Conservation (phyloP, 2,329 filamentous ascomycete genomes). For the Cytospora leucostoma region DNA sequence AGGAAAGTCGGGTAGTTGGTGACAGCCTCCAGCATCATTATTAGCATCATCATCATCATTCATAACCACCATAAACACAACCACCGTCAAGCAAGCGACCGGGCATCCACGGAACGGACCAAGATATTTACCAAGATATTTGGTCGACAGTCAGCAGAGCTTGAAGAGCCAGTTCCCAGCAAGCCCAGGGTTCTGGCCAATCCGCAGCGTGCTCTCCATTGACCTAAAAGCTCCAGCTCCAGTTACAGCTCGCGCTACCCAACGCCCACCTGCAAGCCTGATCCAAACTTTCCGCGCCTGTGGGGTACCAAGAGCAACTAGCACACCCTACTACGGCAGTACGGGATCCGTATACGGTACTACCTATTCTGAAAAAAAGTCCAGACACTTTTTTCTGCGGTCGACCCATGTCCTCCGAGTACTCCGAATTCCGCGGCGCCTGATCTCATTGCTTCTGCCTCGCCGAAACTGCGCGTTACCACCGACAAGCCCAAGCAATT, state of each 20-base stretch:
- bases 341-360: too few species aligned
- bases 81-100: background rate
- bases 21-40: background rate
- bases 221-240: background rate
- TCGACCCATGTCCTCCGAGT: constrained; percentile 1
- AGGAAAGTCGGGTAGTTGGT: background rate
- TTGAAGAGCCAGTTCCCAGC: background rate
- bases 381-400: background rate
- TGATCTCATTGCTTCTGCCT: background rate
- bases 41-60: background rate
- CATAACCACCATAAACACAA: background rate
- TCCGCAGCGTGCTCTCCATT: background rate
- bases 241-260: background rate
- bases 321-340: too few species aligned
- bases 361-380: too few species aligned
- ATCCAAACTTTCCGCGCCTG: background rate
- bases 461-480: background rate
- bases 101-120: background rate
- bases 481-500: background rate
- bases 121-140: background rate
- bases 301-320: background rate
- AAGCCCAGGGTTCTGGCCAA: background rate
- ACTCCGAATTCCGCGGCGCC: background rate
- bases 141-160: background rate
- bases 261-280: background rate